Conservation (phyloP, 176 grass and related monocot species). For the Metroxylon sagu region DNA sequence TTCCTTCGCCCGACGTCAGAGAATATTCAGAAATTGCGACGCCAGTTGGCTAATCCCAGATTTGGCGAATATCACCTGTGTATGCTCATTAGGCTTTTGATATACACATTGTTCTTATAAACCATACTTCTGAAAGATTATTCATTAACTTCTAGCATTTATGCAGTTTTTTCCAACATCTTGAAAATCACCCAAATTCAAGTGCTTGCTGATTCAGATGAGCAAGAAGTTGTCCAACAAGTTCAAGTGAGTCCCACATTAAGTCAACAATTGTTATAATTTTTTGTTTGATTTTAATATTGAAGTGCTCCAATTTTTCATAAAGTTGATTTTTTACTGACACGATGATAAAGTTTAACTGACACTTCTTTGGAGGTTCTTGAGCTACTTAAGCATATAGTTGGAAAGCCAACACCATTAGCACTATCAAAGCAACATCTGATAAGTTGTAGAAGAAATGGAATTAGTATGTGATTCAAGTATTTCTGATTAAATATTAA, state of each 20-base stretch:
- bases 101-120: neutral
- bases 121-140: no score
- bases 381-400: no score
- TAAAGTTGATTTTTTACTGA: no score
- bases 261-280: neutral
- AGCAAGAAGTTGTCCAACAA: conserved; percentile 96
- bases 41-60: conserved; percentile 65
- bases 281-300: no score
- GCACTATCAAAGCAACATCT: no score
- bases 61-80: conserved; percentile 91
- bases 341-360: no score
- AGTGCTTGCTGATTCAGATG: conserved; percentile 91
- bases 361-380: no score
- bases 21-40: conserved; percentile 84
- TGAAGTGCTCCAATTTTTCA: no score
- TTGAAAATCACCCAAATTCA: conserved; percentile 95
- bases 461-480: no score
- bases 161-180: conserved; percentile 90
- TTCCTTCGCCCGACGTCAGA: conserved; percentile 74
- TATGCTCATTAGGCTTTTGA: conserved; percentile 23
- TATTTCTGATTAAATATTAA: no score
- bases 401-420: no score
- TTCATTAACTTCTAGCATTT: neutral
- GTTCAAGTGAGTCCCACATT: conserved; percentile 49
- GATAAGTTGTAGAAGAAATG: no score